Base-by-base conservation (phyloP, 768 basidiomycete species). In the Omphalotus guepiniiformis region DNA sequence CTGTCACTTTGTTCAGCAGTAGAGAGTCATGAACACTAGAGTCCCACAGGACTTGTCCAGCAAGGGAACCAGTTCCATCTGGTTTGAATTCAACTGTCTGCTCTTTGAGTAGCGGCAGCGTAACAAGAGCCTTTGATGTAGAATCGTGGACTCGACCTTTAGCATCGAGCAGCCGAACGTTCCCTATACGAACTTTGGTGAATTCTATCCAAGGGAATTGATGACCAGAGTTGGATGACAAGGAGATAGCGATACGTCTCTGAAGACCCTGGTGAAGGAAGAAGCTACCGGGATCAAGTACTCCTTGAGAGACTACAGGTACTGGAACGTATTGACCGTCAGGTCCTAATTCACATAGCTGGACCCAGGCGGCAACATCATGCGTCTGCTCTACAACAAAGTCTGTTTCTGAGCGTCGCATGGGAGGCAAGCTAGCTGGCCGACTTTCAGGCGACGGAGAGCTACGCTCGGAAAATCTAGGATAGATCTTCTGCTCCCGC, bases 191-290 rank as follows among this genome's bases (percentile, higher is more conserved):
- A 42, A 94, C 73, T 57, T 80, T 83, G 1, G 79, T 80, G 30
- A 96, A 71, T 51, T 85, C 82, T 19, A 76, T 76, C 94, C 93
- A 97, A 1, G 89, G 89, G 43, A 97, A 76, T 53, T 94, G 87
- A 34, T 77, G 79, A 1, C 95, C 95, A 11, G 95, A 95, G 59
- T 91, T 86, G 42, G 90, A 95, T 13, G 82, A 82, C 26, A 98
- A 70, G 1, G 78, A 79, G 48, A 99, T 64, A 28, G 77, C 67
- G 41, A 99, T 66, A 11, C 89, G 81, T 18, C 96, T 77, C 62
- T 99, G 96, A 21, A 97, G 67, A 22, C 96, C 96, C 68, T 99
- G 96, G 57, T 90, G 93, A 16, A 98, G 73, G 49, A 80, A 81
- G 66, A 96, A 95, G 44, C 80, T 81, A 13, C 93, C 93, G 4